These are phyloP conservation scores for Hypocreales sp. DNA, from an alignment of 2,329 filamentous ascomycete genomes.

Conservation along the genomic window DNA sequence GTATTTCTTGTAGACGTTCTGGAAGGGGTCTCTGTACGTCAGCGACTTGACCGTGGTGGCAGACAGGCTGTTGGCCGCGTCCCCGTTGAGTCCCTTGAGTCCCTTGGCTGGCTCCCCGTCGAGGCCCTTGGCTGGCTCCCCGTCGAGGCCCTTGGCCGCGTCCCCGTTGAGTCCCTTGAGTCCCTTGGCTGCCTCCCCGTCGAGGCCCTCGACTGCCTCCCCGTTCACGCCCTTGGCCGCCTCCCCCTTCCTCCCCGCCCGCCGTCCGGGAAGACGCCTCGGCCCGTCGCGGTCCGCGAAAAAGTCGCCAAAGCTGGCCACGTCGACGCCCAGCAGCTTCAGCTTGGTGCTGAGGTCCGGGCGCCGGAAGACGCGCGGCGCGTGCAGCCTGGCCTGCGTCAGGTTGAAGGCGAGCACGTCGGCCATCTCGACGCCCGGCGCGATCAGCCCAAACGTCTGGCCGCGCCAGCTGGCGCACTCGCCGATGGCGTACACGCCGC, in stretches of 20 bases:
- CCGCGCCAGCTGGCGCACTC: conserved; percentile 85
- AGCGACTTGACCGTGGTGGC: conserved; percentile 52
- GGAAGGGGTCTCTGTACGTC: conserved; percentile 80
- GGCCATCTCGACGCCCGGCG: conserved; percentile 83
- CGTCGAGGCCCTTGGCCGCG: too few species aligned
- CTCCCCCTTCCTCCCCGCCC: conserved; percentile 15
- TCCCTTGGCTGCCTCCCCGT: too few species aligned
- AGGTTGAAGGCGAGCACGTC: conserved; percentile 85
- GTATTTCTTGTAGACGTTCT: conserved; percentile 86
- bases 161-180: too few species aligned
- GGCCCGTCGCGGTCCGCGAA: conserved; percentile 81
- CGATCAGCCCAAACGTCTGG: conserved; percentile 79
- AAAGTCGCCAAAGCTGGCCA: conserved; percentile 87
- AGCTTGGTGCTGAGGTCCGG: conserved; percentile 86
- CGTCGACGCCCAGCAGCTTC: conserved; percentile 78
- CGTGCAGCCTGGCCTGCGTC: conserved; percentile 62
- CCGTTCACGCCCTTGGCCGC: neutral
- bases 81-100: too few species aligned
- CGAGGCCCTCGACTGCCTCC: too few species aligned
- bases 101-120: too few species aligned
- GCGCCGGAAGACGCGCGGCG: conserved; percentile 55
- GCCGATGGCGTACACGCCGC: conserved; percentile 72
- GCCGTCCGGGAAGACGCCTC: conserved; percentile 51
- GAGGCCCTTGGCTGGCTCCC: too few species aligned
- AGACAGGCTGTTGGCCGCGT: neutral